Evolutionary conservation across 805 yeast species (phyloP).

Genomic region (Yamadazyma endophytica): DNA sequence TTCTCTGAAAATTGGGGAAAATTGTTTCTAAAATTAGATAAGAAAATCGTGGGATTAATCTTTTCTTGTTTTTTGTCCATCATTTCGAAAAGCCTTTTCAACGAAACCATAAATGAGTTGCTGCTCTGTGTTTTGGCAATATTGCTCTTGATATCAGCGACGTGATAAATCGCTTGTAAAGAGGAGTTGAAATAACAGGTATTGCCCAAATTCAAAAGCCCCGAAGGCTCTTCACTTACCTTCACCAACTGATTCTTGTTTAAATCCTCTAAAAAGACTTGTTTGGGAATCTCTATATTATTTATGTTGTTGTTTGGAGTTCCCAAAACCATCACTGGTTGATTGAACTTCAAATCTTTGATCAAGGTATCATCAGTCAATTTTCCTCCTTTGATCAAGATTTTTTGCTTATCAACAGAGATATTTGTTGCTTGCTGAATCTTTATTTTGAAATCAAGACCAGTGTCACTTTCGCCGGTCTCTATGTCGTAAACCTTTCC

Average conservation of each 20-base stretch:
- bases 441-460: slow-evolving; percentile 60
- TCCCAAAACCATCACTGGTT: slow-evolving; percentile 84
- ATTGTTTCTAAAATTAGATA: slow-evolving; percentile 58
- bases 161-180: slow-evolving; percentile 50
- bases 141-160: slow-evolving; percentile 35
- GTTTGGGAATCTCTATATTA: slow-evolving; percentile 47
- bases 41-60: slow-evolving; percentile 66
- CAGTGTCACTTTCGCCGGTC: slow-evolving; percentile 51
- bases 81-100: slow-evolving; percentile 43
- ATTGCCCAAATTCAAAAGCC: slow-evolving; percentile 67
- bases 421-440: slow-evolving; percentile 73
- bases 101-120: slow-evolving; percentile 23
- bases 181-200: slow-evolving; percentile 77
- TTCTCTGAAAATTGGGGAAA: slow-evolving; percentile 91
- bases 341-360: slow-evolving; percentile 50
- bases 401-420: slow-evolving; percentile 87
- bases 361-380: slow-evolving; percentile 65
- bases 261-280: slow-evolving; percentile 68
- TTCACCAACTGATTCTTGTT: slow-evolving; percentile 39
- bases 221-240: slow-evolving; percentile 52
- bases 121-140: slow-evolving; percentile 8
- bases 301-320: slow-evolving; percentile 70
- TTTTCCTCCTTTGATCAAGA: slow-evolving; percentile 86
- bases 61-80: slow-evolving; percentile 42
- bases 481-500: slow-evolving; percentile 38